Evolutionary conservation across 2,329 filamentous ascomycete genomes (phyloP).

Genomic region (Hypoxylon sp.): DNA sequence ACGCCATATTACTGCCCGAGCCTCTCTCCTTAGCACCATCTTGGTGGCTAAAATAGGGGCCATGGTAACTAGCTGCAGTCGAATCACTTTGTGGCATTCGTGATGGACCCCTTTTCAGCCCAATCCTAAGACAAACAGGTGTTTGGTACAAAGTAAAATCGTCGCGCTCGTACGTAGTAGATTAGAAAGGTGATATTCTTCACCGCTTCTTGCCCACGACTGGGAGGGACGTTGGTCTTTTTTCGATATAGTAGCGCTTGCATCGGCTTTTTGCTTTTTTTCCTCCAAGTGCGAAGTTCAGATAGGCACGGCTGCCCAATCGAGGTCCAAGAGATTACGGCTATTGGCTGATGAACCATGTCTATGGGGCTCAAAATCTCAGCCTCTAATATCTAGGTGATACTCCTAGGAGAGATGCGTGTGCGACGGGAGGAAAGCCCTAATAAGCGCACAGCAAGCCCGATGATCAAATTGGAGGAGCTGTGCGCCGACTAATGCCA

Average conservation of each 20-base stretch:
- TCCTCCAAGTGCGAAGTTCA: neutral
- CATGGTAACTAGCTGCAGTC: neutral
- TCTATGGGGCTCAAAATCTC: neutral
- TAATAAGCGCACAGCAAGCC: neutral
- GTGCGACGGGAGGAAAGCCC: neutral
- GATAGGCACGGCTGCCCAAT: neutral
- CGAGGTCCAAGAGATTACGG: neutral
- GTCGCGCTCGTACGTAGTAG: neutral
- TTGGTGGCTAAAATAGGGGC: neutral
- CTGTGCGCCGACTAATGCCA: neutral
- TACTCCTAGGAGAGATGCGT: neutral
- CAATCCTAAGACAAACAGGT: neutral
- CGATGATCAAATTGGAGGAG: no score
- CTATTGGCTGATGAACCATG: neutral
- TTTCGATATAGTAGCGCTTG: neutral
- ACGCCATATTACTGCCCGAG: constrained; percentile 5
- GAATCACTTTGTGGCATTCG: neutral
- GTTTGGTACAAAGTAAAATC: neutral
- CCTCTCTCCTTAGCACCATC: neutral
- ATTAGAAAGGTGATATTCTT: neutral
- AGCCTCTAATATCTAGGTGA: neutral
- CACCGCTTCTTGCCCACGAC: neutral
- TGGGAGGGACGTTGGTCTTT: neutral
- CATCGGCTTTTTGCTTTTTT: neutral
- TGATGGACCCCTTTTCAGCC: neutral